Base-by-base conservation (phyloP, 768 basidiomycete genomes). In the Kwoniella sp. region DNA sequence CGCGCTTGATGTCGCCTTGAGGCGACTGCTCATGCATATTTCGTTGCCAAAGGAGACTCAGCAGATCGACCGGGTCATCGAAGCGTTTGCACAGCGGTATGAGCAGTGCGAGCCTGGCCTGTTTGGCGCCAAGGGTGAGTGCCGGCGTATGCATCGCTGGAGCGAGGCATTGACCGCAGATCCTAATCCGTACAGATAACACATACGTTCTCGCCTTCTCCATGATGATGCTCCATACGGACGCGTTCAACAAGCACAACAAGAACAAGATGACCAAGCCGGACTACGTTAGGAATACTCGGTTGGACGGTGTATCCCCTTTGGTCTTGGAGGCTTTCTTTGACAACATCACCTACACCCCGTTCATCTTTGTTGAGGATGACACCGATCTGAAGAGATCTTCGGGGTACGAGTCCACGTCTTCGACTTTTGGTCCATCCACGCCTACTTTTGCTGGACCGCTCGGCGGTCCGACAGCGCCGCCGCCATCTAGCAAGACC, bases 211-310 rank as follows among this genome's bases (percentile, higher is more conserved):
- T 98, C 40, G 90, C 93, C 11, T 98, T 96, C 77, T 96, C 93
- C 63, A 78, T 96, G 69, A 95, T 98, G 64, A 98, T 99, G 93
- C 79, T 96, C 43, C 92, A 98, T 70, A 99, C 95, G 15, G 95
- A 99, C 69, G 88, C 86, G 5, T 98, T 98, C 79, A 99, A 99
- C 76, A 88, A 86, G 75, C 89, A 88, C 57, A 98, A 98, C 76
- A 96, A 87, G 76, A 85, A 84, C 46, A 98, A 98, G 77, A 99
- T 99, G 95, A 83, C 86, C 31, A 96, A 93, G 73, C 79, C 83
- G 1, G 92, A 93, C 68, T 99, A 98, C 68, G 78, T 96, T 65
- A 87, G 83, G 76, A 99, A 99, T 65, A 92, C 93, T 0, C 79
- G 81, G 32, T 80, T 96, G 54, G 87, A 90, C 7, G 91, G 92